A percentile compares a stretch with the other conserved stretches of the same genome.
Evolutionary conservation across 1,284 basidiomycete genomes (phyloP).

Genomic region (Athelia sp.): DNA sequence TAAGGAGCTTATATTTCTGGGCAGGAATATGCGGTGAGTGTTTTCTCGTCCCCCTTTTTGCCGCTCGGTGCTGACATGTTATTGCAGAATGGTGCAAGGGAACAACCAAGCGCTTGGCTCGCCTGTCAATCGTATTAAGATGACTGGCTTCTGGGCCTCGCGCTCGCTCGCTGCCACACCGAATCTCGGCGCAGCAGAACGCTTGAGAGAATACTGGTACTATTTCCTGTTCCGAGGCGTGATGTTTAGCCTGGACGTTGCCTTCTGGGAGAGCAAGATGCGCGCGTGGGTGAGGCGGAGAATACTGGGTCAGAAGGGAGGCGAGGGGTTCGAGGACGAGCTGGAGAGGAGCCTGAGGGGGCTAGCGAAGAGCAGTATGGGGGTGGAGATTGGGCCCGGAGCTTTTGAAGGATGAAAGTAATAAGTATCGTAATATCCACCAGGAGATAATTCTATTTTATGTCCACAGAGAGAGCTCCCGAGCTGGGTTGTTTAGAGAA

Average conservation of each 20-base stretch:
- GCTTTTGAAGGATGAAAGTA: slow-evolving; percentile 43
- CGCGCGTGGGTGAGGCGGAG: slow-evolving; percentile 38
- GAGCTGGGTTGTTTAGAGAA: too few relatives aligned
- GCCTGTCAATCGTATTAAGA: slow-evolving; percentile 84
- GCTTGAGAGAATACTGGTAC: slow-evolving; percentile 42
- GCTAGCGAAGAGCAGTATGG: slow-evolving; percentile 54
- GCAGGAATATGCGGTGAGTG: slow-evolving; percentile 74
- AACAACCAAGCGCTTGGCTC: slow-evolving; percentile 79
- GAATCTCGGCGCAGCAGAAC: slow-evolving; percentile 32
- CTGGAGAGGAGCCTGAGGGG: slow-evolving; percentile 55
- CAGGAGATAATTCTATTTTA: too few relatives aligned
- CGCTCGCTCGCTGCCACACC: slow-evolving; percentile 41
- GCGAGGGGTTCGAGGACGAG: slow-evolving; percentile 56
- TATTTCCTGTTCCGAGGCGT: slow-evolving; percentile 50
- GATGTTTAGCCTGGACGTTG: slow-evolving; percentile 51
- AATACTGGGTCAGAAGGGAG: slow-evolving; percentile 20
- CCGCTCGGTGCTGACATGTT: background rate
- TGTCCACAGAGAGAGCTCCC: too few relatives aligned
- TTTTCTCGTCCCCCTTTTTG: slow-evolving; percentile 3
- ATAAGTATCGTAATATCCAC: too few relatives aligned
- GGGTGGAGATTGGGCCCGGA: slow-evolving; percentile 44
- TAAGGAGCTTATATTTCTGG: slow-evolving; percentile 79
- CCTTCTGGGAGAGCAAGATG: slow-evolving; percentile 51
- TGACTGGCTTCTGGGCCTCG: slow-evolving; percentile 72
- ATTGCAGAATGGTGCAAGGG: slow-evolving; percentile 61